Conservation (phyloP, 371 early-diverging fungal genomes). For the Rhizopus sp. region DNA sequence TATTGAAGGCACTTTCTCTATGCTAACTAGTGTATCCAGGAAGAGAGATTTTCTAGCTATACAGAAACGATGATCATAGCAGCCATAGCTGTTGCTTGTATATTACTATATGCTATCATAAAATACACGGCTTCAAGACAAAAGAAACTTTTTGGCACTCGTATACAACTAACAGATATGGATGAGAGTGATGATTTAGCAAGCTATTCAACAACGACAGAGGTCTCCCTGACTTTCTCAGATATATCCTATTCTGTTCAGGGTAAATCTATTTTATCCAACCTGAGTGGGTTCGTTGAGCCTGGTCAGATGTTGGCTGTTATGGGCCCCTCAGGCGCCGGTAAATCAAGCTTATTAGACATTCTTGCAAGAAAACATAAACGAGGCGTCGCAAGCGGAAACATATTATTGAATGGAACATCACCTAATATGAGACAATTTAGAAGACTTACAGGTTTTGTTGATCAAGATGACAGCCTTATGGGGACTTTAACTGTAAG, state of each 20-base stretch:
- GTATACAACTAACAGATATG: slow-evolving; percentile 30
- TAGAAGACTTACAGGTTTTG: slow-evolving; percentile 79
- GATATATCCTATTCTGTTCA: slow-evolving; percentile 65
- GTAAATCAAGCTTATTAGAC: slow-evolving; percentile 83
- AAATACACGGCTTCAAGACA: slow-evolving; percentile 38
- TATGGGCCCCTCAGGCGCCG: slow-evolving; percentile 80
- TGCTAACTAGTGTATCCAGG: slow-evolving; percentile 14
- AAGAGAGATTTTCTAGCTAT: slow-evolving; percentile 37
- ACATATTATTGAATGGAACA: slow-evolving; percentile 84
- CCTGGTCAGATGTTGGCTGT: slow-evolving; percentile 77
- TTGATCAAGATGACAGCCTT: slow-evolving; percentile 90
- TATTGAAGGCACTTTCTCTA: background rate
- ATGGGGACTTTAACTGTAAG: slow-evolving; percentile 88
- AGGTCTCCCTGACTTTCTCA: slow-evolving; percentile 36
- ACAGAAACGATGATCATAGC: slow-evolving; percentile 40
- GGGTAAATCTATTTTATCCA: slow-evolving; percentile 57
- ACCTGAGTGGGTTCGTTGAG: slow-evolving; percentile 64
- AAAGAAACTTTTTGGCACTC: slow-evolving; percentile 39
- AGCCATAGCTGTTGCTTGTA: slow-evolving; percentile 32
- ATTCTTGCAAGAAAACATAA: slow-evolving; percentile 89
- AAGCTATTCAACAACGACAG: slow-evolving; percentile 13
- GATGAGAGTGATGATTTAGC: slow-evolving; percentile 20
- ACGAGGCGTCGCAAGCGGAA: slow-evolving; percentile 79
- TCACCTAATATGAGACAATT: slow-evolving; percentile 56
- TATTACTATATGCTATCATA: slow-evolving; percentile 30